A percentile compares a stretch with the other conserved stretches of the same genome.
These are phyloP conservation scores for Clarireedia monteithiana DNA, from an alignment of 2,329 filamentous ascomycete species.

Conservation along the genomic window DNA sequence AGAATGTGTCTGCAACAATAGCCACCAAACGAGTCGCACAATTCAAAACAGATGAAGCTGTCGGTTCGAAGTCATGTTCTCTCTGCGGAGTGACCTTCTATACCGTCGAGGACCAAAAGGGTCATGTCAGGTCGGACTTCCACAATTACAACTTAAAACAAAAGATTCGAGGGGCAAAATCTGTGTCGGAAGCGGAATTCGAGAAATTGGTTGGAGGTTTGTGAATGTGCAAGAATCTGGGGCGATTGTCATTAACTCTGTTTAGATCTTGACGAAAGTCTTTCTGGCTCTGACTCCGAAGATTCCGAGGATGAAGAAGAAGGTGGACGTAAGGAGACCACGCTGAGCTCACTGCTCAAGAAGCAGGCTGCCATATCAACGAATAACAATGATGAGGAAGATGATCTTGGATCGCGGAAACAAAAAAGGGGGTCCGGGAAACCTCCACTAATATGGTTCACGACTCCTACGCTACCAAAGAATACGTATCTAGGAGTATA, in stretches of 20 bases:
- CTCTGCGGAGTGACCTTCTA: slow-evolving; percentile 69
- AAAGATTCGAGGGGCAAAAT: slow-evolving; percentile 64
- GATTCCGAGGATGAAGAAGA: slow-evolving; percentile 60
- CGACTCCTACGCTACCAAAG: slow-evolving; percentile 62
- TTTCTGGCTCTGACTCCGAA: slow-evolving; percentile 75
- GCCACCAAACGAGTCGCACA: slow-evolving; percentile 31
- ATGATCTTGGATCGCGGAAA: slow-evolving; percentile 38
- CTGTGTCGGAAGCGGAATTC: slow-evolving; percentile 77
- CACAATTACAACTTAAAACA: slow-evolving; percentile 94
- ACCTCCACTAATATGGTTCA: slow-evolving; percentile 78
- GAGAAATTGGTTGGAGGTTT: slow-evolving; percentile 65
- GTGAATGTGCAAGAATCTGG: background rate
- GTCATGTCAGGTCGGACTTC: slow-evolving; percentile 81
- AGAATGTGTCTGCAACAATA: slow-evolving; percentile 19
- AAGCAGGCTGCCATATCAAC: slow-evolving; percentile 67
- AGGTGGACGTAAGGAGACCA: slow-evolving; percentile 54
- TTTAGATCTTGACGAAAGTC: slow-evolving; percentile 72
- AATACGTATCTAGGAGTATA: slow-evolving; percentile 84
- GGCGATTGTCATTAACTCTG: slow-evolving; percentile 10
- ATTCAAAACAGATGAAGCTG: slow-evolving; percentile 33
- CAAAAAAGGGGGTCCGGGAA: slow-evolving; percentile 52
- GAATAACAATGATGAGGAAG: slow-evolving; percentile 37
- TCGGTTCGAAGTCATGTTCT: slow-evolving; percentile 68
- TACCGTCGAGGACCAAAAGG: slow-evolving; percentile 71
- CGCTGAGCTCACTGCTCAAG: slow-evolving; percentile 69